Base-by-base conservation (phyloP, 2,329 filamentous ascomycete genomes). In the Anthostomella pinea region DNA sequence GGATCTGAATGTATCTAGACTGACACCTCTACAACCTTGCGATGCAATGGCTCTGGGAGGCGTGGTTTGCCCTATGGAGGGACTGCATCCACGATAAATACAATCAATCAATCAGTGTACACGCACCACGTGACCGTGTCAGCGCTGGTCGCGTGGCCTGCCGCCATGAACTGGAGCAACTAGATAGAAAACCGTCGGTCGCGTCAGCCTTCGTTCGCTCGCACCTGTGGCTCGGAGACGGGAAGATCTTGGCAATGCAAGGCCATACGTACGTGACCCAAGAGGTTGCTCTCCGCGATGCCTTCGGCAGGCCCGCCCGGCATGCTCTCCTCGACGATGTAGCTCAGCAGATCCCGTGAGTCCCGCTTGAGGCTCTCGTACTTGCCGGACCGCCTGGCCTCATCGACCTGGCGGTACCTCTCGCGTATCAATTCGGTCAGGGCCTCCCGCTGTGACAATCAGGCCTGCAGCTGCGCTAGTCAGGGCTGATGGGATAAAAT, bases 101-200 rank as follows among this genome's bases (percentile, higher is more conserved):
- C n/a, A n/a, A n/a, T n/a, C n/a, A n/a, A n/a, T n/a, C n/a, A n/a
- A n/a, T n/a, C n/a, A n/a, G n/a, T n/a, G n/a, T n/a, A n/a, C n/a
- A n/a, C n/a, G n/a, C n/a, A n/a, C n/a, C n/a, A n/a, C n/a, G 56
- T 50, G 2, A 66, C 38, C 0, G 56, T 53, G 2, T 53, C 53
- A 3, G 63, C 61, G 5, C 59, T 64, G 1, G 64, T 65, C 25
- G 65, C 63, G 22, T 66, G 63, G 0, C 63, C 63, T 17, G 63
- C 56, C 5, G 59, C 51, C 44, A 65, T 48, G 28, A 65, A 55
- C 21, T 66, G 65, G 25, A 67, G 44, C 11, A 62, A 29, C 45
- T 48, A n/a, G n/a, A 22, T 9, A 20, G n/a, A 15, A 10, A 9
- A 19, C 24, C 18, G 21, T 26, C 6, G 8, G 3, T 4, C n/a